phyloP scores from a whole-genome alignment of 495 filamentous ascomycete species.

The Hypoxylon intermedium region DNA sequence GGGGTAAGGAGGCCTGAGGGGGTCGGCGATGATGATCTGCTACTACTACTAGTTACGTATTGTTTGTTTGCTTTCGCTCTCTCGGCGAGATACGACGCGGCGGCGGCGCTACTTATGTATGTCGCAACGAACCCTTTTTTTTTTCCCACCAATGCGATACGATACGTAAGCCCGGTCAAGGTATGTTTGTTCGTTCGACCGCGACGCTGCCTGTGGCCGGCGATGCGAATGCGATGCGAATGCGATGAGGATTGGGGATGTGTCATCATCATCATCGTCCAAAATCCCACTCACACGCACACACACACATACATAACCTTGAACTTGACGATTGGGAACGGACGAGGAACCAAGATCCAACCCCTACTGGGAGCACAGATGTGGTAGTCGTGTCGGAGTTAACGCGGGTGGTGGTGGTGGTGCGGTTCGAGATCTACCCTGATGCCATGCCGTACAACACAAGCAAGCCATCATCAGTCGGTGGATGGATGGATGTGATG shows the following conservation, averaged over 20 bases:
- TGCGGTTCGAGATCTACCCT: neutral
- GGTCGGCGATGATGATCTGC: too few species aligned
- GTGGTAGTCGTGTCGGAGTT: slow-evolving; percentile 19
- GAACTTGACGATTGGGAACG: slow-evolving; percentile 30
- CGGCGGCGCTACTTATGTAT: slow-evolving; percentile 1
- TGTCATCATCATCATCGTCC: neutral
- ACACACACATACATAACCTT: neutral
- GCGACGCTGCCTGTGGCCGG: neutral
- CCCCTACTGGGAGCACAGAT: slow-evolving; percentile 14
- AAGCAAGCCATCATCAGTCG: too few species aligned
- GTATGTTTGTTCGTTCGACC: neutral
- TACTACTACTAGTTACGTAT: too few species aligned
- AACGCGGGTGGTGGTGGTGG: slow-evolving; percentile 9
- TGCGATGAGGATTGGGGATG: slow-evolving; percentile 15
- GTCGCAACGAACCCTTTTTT: neutral
- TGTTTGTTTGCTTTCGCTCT: too few species aligned
- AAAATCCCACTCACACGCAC: slow-evolving; percentile 11
- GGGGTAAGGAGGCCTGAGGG: neutral
- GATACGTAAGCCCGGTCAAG: slow-evolving; percentile 14
- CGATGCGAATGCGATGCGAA: too few species aligned
- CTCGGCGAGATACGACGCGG: slow-evolving; percentile 23
- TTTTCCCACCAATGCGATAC: slow-evolving; percentile 20
- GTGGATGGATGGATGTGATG: neutral
- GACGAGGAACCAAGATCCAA: slow-evolving; percentile 35
- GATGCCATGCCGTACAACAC: too few species aligned